Conservation (phyloP, 73 alveolate genomes). For the Paramecium pentaurelia region DNA sequence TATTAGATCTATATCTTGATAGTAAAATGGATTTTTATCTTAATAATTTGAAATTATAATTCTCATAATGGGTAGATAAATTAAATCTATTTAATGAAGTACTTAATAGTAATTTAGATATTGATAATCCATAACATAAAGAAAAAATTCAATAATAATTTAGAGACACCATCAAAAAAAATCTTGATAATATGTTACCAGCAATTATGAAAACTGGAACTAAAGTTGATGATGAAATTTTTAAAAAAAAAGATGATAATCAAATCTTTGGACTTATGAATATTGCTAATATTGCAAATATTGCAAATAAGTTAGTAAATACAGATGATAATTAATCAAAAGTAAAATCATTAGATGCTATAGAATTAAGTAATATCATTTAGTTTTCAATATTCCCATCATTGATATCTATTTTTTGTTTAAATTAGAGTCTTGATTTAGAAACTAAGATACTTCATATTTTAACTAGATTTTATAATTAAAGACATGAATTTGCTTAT, state of each 20-base stretch:
- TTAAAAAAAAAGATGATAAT: neutral
- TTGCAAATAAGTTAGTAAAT: neutral
- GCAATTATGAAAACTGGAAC: constrained; percentile 50
- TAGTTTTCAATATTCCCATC: constrained; percentile 45
- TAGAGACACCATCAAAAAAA: neutral
- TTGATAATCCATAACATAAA: neutral
- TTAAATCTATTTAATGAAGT: neutral
- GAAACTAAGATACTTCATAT: constrained; percentile 46
- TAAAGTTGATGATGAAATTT: neutral
- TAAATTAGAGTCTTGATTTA: constrained; percentile 39
- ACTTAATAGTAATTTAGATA: neutral
- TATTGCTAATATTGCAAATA: neutral
- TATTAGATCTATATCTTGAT: constrained; percentile 30
- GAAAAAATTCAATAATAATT: neutral
- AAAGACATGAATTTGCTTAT: constrained; percentile 57
- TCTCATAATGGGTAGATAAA: constrained; percentile 15
- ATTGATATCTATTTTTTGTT: constrained; percentile 44
- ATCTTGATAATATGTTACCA: constrained; percentile 30
- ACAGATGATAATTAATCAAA: neutral
- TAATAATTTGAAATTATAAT: constrained; percentile 21
- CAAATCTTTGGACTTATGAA: neutral
- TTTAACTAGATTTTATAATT: constrained; percentile 52
- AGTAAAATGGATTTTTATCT: constrained; percentile 45
- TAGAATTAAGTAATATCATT: constrained; percentile 22
- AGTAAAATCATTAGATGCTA: neutral